phyloP scores from a whole-genome alignment of 2,329 filamentous ascomycete genomes.

The Escovopsis sp. region DNA sequence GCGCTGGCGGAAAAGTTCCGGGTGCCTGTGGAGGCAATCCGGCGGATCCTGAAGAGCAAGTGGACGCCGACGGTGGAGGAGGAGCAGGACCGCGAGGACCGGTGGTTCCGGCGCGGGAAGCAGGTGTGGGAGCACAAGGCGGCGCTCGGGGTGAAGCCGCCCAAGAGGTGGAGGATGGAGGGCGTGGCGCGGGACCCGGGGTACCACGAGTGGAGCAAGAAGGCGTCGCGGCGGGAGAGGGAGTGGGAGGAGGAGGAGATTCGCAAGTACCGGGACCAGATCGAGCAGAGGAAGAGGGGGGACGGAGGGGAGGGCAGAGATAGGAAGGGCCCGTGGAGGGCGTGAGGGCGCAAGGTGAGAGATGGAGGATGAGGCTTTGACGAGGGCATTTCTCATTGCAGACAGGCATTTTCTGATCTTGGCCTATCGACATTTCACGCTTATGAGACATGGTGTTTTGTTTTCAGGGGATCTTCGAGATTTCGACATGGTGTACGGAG shows the following conservation, averaged over 20 bases:
- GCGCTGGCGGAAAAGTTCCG: constrained; percentile 66
- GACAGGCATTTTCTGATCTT: too few species aligned
- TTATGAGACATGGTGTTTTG: too few species aligned
- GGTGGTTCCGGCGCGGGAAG: constrained; percentile 49
- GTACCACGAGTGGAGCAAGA: constrained; percentile 23
- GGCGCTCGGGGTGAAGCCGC: constrained; percentile 46
- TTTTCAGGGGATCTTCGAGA: too few species aligned
- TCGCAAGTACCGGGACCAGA: constrained; percentile 10
- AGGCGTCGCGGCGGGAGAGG: constrained; percentile 12
- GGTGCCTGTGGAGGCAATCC: constrained; percentile 74
- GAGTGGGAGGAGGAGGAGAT: constrained; percentile 17
- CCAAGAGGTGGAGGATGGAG: constrained; percentile 42
- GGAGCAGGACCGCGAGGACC: constrained; percentile 39
- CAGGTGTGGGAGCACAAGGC: constrained; percentile 44
- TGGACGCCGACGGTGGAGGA: constrained; percentile 54
- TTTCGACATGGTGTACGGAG: too few species aligned
- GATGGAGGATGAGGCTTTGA: background rate
- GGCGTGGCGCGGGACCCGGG: constrained; percentile 32
- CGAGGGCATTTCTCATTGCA: background rate
- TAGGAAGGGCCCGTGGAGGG: background rate
- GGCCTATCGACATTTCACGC: too few species aligned
- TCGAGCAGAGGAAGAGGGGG: constrained; percentile 8
- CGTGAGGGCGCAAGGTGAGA: background rate
- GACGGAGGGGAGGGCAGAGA: background rate
- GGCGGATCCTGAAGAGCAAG: constrained; percentile 70